These are phyloP conservation scores for Ophiostoma sp. DNA, from an alignment of 2,329 filamentous ascomycete genomes.

Conservation along the genomic window DNA sequence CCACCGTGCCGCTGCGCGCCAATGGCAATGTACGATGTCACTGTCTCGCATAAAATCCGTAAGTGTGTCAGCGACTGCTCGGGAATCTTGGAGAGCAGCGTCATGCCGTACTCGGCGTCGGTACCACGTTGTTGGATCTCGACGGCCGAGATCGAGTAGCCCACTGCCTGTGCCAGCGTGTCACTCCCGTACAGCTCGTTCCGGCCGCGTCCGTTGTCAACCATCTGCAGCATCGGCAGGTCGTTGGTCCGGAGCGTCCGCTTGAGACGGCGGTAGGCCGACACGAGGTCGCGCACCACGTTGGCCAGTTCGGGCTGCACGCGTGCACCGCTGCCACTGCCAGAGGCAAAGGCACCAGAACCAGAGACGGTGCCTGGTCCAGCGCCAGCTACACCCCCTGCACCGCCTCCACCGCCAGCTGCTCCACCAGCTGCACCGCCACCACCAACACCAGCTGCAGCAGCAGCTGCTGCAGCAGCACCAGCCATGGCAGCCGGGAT, in stretches of 20 bases:
- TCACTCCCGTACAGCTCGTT: slow-evolving; percentile 57
- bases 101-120: slow-evolving; percentile 70
- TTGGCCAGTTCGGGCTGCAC: slow-evolving; percentile 26
- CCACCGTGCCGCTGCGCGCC: slow-evolving; percentile 65
- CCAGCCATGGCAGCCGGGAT: slow-evolving; percentile 19
- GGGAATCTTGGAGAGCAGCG: slow-evolving; percentile 79
- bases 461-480: slow-evolving; percentile 8
- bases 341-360: background rate
- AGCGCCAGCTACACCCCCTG: background rate
- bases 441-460: background rate
- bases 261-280: slow-evolving; percentile 61
- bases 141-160: slow-evolving; percentile 80
- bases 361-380: background rate
- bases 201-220: slow-evolving; percentile 34
- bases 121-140: slow-evolving; percentile 91
- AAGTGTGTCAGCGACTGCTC: slow-evolving; percentile 83
- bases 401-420: background rate
- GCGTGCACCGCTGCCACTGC: background rate
- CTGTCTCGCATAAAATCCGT: slow-evolving; percentile 84
- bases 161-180: slow-evolving; percentile 66
- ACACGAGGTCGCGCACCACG: slow-evolving; percentile 56
- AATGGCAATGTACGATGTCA: slow-evolving; percentile 78
- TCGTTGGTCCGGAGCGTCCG: slow-evolving; percentile 60
- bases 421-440: background rate
- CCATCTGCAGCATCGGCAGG: slow-evolving; percentile 44